Percentiles rank a stretch among this genome's conserved stretches.
phyloP scores from a whole-genome alignment of 2,329 filamentous ascomycete genomes.

The Ampelomyces quisqualis region DNA sequence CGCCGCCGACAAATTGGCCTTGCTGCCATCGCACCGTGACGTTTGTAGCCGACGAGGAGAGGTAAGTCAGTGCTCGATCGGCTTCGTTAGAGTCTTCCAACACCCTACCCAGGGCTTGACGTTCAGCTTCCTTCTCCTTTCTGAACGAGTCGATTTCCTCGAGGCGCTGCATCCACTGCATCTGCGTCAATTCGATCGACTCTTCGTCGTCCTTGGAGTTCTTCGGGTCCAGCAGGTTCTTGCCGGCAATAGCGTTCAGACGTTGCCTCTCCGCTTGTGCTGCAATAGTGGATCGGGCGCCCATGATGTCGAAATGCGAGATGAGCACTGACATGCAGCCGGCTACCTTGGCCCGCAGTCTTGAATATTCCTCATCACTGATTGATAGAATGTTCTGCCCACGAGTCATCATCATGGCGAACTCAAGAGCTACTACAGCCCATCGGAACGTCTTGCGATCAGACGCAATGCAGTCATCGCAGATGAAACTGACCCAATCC shows the following conservation, averaged over 20 bases:
- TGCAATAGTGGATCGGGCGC: slow-evolving; percentile 86
- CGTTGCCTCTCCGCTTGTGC: slow-evolving; percentile 92
- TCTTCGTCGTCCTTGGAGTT: slow-evolving; percentile 78
- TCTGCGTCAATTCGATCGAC: slow-evolving; percentile 70
- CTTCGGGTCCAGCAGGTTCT: slow-evolving; percentile 77
- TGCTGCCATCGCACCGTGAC: slow-evolving; percentile 97
- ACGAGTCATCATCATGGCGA: slow-evolving; percentile 95
- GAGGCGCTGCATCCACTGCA: slow-evolving; percentile 73
- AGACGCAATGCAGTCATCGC: slow-evolving; percentile 90
- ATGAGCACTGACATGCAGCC: slow-evolving; percentile 97
- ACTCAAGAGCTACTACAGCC: slow-evolving; percentile 93
- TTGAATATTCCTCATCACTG: slow-evolving; percentile 82
- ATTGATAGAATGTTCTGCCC: slow-evolving; percentile 91
- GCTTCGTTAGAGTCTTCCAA: slow-evolving; percentile 94
- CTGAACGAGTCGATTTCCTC: slow-evolving; percentile 74
- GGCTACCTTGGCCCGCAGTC: slow-evolving; percentile 81
- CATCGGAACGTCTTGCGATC: slow-evolving; percentile 96
- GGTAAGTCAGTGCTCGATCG: slow-evolving; percentile 87
- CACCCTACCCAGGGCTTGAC: slow-evolving; percentile 84
- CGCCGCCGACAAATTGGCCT: slow-evolving; percentile 95
- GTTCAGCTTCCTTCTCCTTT: slow-evolving; percentile 77
- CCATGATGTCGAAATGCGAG: slow-evolving; percentile 99
- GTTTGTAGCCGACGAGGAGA: slow-evolving; percentile 92
- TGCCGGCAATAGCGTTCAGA: slow-evolving; percentile 75
- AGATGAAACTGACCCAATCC: slow-evolving; percentile 98